Evolutionary conservation across 306 rosid species (phyloP).

Genomic region (Argentina anserina): DNA sequence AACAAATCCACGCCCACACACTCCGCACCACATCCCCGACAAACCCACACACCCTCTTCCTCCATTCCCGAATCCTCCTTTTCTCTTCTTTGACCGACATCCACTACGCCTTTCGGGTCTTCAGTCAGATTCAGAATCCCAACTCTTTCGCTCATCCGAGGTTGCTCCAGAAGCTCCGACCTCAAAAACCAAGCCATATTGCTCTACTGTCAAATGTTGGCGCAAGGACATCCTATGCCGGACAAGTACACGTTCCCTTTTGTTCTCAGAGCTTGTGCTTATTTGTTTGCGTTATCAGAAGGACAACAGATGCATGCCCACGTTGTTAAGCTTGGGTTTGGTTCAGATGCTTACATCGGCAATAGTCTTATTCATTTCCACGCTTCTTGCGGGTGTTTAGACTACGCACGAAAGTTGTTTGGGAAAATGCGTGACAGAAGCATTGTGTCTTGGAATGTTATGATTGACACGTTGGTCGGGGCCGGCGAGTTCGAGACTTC

Average conservation of each 20-base stretch:
- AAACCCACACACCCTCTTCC: conserved; percentile 43
- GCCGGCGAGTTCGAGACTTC: conserved; percentile 50
- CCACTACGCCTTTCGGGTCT: conserved; percentile 52
- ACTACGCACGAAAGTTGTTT: conserved; percentile 53
- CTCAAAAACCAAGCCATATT: conserved; percentile 36
- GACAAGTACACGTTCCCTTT: conserved; percentile 70
- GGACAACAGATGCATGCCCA: conserved; percentile 71
- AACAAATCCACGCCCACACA: conserved; percentile 72
- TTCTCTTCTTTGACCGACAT: conserved; percentile 38
- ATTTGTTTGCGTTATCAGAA: conserved; percentile 49
- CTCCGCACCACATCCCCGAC: conserved; percentile 48
- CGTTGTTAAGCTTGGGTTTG: conserved; percentile 56
- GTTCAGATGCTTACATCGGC: conserved; percentile 45
- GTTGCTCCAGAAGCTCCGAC: conserved; percentile 50
- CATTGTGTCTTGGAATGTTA: conserved; percentile 71
- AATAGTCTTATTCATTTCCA: conserved; percentile 82
- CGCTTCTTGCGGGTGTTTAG: conserved; percentile 59
- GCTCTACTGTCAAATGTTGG: conserved; percentile 48
- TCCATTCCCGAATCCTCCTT: conserved; percentile 50
- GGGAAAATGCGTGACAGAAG: conserved; percentile 48
- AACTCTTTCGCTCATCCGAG: conserved; percentile 73
- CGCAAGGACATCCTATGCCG: conserved; percentile 37
- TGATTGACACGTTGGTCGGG: conserved; percentile 58
- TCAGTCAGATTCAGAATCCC: conserved; percentile 41
- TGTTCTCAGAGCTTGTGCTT: conserved; percentile 72